These are phyloP conservation scores for Cryphonectria parasitica DNA, from an alignment of 2,329 filamentous ascomycete species.

Conservation along the genomic window DNA sequence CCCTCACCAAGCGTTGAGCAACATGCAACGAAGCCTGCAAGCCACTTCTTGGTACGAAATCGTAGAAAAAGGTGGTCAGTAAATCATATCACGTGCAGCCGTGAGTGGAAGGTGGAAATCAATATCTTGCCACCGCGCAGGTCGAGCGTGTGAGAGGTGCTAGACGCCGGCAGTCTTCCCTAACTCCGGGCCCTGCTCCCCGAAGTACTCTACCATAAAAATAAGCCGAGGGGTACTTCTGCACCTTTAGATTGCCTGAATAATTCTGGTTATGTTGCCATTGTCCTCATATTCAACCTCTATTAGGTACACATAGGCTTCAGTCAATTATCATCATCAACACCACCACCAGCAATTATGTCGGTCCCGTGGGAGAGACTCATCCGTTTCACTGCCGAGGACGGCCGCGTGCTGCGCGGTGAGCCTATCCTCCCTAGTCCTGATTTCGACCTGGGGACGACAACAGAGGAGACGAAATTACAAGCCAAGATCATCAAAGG, in stretches of 20 bases:
- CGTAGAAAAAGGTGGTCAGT: background rate
- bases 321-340: background rate
- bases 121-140: background rate
- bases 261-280: background rate
- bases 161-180: background rate
- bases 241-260: background rate
- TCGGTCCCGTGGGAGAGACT: slow-evolving; percentile 51
- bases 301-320: background rate
- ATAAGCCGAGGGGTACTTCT: slow-evolving; percentile 9
- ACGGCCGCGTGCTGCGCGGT: slow-evolving; percentile 54
- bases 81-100: background rate
- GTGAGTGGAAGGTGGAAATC: background rate
- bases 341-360: slow-evolving; percentile 33
- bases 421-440: slow-evolving; percentile 52
- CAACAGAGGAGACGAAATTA: slow-evolving; percentile 50
- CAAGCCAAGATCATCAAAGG: slow-evolving; percentile 57
- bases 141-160: background rate
- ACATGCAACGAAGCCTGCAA: background rate
- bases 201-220: slow-evolving; percentile 10
- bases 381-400: slow-evolving; percentile 57
- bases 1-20: background rate
- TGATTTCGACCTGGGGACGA: slow-evolving; percentile 54
- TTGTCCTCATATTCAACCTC: background rate
- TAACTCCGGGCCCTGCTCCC: slow-evolving; percentile 7
- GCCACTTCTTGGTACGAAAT: background rate